Conservation (phyloP, 2,329 filamentous ascomycete genomes). For the Hypoxylon sp. region DNA sequence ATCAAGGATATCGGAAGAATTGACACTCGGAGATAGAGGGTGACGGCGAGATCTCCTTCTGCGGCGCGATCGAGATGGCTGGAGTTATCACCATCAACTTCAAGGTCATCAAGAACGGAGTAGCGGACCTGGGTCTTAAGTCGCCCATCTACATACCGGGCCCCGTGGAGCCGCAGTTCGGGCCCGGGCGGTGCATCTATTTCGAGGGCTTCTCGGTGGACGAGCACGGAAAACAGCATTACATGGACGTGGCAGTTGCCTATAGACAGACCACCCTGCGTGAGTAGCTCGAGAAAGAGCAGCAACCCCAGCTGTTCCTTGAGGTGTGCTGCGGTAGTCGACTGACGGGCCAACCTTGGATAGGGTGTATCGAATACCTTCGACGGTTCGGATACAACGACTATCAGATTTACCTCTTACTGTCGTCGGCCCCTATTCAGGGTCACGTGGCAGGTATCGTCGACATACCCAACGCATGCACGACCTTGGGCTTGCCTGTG, state of each 20-base stretch:
- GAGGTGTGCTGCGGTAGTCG: neutral
- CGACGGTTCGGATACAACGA: slow-evolving; percentile 73
- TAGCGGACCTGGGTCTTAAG: slow-evolving; percentile 77
- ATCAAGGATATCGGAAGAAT: neutral
- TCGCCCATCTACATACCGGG: slow-evolving; percentile 86
- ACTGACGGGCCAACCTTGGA: neutral
- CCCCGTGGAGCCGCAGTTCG: slow-evolving; percentile 87
- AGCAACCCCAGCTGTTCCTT: neutral
- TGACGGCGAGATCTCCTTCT: slow-evolving; percentile 90
- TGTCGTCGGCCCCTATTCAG: slow-evolving; percentile 86
- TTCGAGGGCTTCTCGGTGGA: slow-evolving; percentile 94
- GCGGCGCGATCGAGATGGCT: slow-evolving; percentile 92
- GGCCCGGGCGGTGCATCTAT: slow-evolving; percentile 80
- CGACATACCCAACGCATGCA: slow-evolving; percentile 90
- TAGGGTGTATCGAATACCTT: slow-evolving; percentile 79
- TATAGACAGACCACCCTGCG: slow-evolving; percentile 82
- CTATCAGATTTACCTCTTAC: slow-evolving; percentile 84
- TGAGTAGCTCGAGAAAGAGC: slow-evolving; percentile 35
- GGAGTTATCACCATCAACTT: slow-evolving; percentile 91
- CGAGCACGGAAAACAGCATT: slow-evolving; percentile 87
- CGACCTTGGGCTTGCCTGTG: slow-evolving; percentile 85
- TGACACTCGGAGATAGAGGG: slow-evolving; percentile 62
- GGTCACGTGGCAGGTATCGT: slow-evolving; percentile 90
- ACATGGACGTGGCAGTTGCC: slow-evolving; percentile 84
- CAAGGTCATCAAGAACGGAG: slow-evolving; percentile 82